Conservation (phyloP, 2,329 filamentous ascomycete genomes). For the Talaromyces sp. region DNA sequence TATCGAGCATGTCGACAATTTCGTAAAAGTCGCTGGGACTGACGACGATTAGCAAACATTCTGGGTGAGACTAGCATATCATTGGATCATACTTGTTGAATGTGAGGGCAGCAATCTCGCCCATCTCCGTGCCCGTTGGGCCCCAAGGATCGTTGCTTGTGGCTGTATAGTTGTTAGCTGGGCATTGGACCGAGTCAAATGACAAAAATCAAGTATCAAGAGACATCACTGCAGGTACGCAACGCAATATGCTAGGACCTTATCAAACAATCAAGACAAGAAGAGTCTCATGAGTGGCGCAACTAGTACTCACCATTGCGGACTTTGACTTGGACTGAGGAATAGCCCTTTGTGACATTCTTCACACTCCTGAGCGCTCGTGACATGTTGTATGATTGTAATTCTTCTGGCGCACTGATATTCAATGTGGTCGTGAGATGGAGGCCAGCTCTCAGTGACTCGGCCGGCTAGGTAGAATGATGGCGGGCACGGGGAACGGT, state of each 20-base stretch:
- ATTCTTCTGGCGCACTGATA: background rate
- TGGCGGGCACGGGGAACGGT: background rate
- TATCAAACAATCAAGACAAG: background rate
- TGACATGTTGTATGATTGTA: conserved; percentile 62
- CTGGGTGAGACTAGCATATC: background rate
- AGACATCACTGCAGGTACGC: background rate
- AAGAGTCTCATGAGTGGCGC: background rate
- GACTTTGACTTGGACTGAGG: conserved; percentile 93
- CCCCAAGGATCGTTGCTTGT: conserved; percentile 99
- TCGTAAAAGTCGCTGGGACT: conserved; percentile 98
- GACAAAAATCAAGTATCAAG: background rate
- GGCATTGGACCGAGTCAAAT: background rate
- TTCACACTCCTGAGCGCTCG: conserved; percentile 97
- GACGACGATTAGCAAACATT: conserved; percentile 13
- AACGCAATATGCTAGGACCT: background rate
- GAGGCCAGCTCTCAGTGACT: conserved; percentile 13
- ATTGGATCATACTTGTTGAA: conserved; percentile 77
- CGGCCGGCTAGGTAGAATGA: background rate
- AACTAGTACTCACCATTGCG: conserved; percentile 71
- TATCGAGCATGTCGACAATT: conserved; percentile 99
- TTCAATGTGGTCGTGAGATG: background rate
- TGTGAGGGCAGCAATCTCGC: conserved; percentile 95
- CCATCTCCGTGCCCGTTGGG: conserved; percentile 96
- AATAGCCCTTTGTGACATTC: conserved; percentile 99
- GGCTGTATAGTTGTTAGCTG: conserved; percentile 52